phyloP scores from a whole-genome alignment of 345 rosid species.

The Populus euphratica region DNA sequence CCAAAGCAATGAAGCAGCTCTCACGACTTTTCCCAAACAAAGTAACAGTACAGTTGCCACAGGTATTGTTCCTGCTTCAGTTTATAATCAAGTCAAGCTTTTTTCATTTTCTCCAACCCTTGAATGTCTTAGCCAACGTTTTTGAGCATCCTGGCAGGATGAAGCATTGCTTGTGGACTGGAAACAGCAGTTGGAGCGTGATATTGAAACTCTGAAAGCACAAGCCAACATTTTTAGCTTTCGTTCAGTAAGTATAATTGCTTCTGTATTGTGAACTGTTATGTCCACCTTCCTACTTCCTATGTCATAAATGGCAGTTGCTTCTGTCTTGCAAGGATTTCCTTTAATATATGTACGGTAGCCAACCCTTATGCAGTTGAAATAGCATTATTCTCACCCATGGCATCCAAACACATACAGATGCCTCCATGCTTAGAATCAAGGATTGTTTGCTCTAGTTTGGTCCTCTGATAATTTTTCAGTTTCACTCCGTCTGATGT shows the following conservation, averaged over 20 bases:
- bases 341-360: background rate
- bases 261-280: background rate
- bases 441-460: background rate
- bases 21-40: conserved; percentile 90
- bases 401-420: background rate
- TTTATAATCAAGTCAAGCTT: background rate
- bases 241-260: conserved; percentile 56
- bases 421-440: background rate
- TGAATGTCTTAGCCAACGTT: conserved; percentile 19
- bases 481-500: background rate
- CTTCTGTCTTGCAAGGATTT: background rate
- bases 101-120: conserved; percentile 4
- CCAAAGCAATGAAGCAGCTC: conserved; percentile 86
- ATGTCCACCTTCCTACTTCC: background rate
- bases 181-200: conserved; percentile 95
- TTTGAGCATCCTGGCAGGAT: conserved; percentile 48
- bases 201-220: conserved; percentile 76
- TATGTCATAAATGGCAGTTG: background rate
- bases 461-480: background rate
- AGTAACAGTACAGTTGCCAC: conserved; percentile 94
- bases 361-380: background rate
- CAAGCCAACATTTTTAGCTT: conserved; percentile 70
- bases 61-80: conserved; percentile 43
- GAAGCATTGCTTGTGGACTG: conserved; percentile 86
- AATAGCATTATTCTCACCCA: background rate